These are phyloP conservation scores for Hymenoscyphus linearis DNA, from an alignment of 2,329 filamentous ascomycete genomes.

Conservation along the genomic window DNA sequence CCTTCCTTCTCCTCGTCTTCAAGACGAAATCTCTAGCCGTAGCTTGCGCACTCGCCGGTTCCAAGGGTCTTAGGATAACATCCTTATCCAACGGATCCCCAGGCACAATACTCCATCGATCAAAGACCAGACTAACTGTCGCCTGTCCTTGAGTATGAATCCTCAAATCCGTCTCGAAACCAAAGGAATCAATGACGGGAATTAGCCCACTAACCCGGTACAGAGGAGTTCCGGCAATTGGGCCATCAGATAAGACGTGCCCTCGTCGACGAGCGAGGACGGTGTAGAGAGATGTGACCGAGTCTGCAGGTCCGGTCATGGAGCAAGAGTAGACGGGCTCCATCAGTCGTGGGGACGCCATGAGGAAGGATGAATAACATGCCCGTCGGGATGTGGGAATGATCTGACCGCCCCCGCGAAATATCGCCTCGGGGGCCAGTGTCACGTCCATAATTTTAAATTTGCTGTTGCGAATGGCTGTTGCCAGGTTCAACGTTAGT, in stretches of 20 bases:
- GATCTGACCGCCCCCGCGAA: constrained; percentile 91
- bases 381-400: constrained; percentile 91
- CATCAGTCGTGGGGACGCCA: constrained; percentile 95
- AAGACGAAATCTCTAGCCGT: constrained; percentile 94
- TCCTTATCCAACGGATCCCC: constrained; percentile 91
- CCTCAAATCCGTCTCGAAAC: constrained; percentile 93
- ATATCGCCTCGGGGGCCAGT: constrained; percentile 85
- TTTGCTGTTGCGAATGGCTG: constrained; percentile 93
- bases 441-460: constrained; percentile 92
- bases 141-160: constrained; percentile 95
- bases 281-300: constrained; percentile 84
- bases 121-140: constrained; percentile 86
- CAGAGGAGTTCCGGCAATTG: constrained; percentile 87
- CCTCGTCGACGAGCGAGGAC: constrained; percentile 82
- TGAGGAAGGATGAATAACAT: constrained; percentile 93
- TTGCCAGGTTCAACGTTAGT: not conserved
- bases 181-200: constrained; percentile 95
- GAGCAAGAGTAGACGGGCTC: constrained; percentile 90
- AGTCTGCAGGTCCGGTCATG: constrained; percentile 88
- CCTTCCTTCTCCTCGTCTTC: constrained; percentile 91
- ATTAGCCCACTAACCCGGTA: constrained; percentile 88
- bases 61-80: constrained; percentile 74
- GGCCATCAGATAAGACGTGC: constrained; percentile 90
- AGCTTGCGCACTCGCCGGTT: constrained; percentile 81
- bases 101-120: constrained; percentile 92